phyloP scores from a whole-genome alignment of 129 eudicot genomes.

The Flaveria trinervia region DNA sequence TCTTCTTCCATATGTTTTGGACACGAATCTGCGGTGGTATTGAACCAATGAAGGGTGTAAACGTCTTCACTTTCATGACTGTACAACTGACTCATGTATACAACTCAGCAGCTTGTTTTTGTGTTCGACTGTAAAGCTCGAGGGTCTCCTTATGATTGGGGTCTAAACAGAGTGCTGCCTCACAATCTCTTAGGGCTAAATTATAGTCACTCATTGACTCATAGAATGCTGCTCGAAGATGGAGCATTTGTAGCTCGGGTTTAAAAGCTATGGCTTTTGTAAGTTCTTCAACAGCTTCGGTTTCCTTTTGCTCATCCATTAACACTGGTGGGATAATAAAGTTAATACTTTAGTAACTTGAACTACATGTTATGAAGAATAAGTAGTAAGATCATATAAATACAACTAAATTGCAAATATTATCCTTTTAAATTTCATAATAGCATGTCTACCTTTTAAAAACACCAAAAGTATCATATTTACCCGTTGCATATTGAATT shows the following conservation, averaged over 20 bases:
- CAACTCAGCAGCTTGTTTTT: slow-evolving; percentile 38
- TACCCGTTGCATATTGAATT: neutral
- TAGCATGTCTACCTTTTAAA: neutral
- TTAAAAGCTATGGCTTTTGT: slow-evolving; percentile 73
- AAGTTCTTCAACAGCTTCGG: slow-evolving; percentile 75
- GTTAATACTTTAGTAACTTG: neutral
- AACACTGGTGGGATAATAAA: slow-evolving; percentile 44
- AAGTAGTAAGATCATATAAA: neutral
- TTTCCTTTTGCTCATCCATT: slow-evolving; percentile 87
- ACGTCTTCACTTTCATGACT: slow-evolving; percentile 5
- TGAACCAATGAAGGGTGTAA: neutral
- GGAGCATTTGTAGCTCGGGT: slow-evolving; percentile 85
- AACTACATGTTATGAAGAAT: neutral
- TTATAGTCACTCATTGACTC: slow-evolving; percentile 67
- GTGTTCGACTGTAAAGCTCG: slow-evolving; percentile 61
- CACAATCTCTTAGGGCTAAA: slow-evolving; percentile 68
- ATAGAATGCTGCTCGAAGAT: slow-evolving; percentile 82
- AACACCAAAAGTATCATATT: neutral
- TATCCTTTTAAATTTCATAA: neutral
- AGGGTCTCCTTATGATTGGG: slow-evolving; percentile 76
- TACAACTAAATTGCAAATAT: no score
- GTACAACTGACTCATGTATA: slow-evolving; percentile 36
- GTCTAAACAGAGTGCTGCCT: slow-evolving; percentile 84
- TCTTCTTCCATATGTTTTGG: slow-evolving; percentile 5
- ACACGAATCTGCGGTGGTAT: neutral